Conservation (phyloP, 2,329 filamentous ascomycete species). For the Paecilomyces sp. region DNA sequence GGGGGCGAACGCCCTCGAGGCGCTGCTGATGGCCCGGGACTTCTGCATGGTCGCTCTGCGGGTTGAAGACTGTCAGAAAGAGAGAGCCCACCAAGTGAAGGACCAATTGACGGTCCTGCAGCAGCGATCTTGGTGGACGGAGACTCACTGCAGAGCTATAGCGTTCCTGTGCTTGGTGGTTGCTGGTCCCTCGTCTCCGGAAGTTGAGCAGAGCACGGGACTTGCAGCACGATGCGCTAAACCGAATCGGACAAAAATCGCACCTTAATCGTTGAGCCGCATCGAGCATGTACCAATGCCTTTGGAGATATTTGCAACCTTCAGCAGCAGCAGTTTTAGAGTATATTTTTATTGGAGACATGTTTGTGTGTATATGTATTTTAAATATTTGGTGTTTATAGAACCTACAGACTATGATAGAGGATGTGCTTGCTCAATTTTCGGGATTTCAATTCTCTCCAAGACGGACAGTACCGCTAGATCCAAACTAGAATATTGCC, state of each 20-base stretch:
- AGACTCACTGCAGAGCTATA: background rate
- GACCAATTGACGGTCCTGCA: background rate
- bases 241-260: background rate
- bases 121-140: background rate
- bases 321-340: background rate
- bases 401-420: background rate
- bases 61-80: slow-evolving; percentile 15
- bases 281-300: background rate
- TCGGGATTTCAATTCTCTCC: background rate
- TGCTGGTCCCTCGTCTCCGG: background rate
- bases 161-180: background rate
- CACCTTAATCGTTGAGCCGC: background rate
- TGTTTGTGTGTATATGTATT: background rate
- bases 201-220: background rate
- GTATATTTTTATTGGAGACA: background rate
- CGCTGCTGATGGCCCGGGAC: slow-evolving; percentile 36
- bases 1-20: slow-evolving; percentile 29
- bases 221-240: background rate
- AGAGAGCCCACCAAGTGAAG: slow-evolving; percentile 16
- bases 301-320: background rate
- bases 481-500: background rate
- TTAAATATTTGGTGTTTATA: background rate
- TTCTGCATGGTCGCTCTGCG: slow-evolving; percentile 38
- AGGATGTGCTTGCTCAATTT: background rate
- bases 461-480: background rate